Percentiles rank a stretch among this genome's conserved stretches.
These are phyloP conservation scores for Phytophthora citrophthora DNA, from an alignment of 352 stramenopile species.

Conservation along the genomic window DNA sequence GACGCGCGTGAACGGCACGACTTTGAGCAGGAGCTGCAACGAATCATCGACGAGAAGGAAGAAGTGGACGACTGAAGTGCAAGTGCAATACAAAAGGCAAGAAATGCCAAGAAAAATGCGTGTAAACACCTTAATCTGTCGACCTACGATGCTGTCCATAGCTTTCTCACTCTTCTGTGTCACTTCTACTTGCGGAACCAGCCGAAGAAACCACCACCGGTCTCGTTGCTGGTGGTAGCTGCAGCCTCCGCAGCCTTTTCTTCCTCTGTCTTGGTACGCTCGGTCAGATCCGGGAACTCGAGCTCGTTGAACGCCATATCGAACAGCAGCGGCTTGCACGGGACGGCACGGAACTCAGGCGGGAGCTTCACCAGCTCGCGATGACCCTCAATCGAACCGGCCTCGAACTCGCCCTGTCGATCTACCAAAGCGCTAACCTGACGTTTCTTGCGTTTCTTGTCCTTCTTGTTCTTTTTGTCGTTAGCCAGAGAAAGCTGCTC, in stretches of 20 bases:
- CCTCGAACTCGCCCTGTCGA: constrained; percentile 49
- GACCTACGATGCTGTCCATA: constrained; percentile 21
- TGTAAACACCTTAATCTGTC: constrained; percentile 22
- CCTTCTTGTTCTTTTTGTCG: constrained; percentile 64
- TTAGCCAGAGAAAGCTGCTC: constrained; percentile 58
- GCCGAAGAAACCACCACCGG: constrained; percentile 62
- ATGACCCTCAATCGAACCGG: constrained; percentile 47
- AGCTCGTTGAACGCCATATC: constrained; percentile 86
- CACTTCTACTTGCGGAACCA: constrained; percentile 80
- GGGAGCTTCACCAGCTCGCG: constrained; percentile 74
- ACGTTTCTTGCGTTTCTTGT: constrained; percentile 50
- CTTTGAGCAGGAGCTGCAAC: constrained; percentile 62
- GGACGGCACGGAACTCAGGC: constrained; percentile 65
- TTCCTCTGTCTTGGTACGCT: constrained; percentile 79
- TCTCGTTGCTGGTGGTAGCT: constrained; percentile 36
- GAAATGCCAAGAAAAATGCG: constrained; percentile 24
- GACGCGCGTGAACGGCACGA: constrained; percentile 49
- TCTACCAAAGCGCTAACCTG: constrained; percentile 38
- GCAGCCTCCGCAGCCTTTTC: constrained; percentile 67
- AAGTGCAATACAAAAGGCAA: constrained; percentile 7
- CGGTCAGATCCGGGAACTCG: constrained; percentile 76
- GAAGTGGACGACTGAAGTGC: constrained; percentile 40
- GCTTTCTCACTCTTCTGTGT: constrained; percentile 18
- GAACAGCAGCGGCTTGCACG: constrained; percentile 84
- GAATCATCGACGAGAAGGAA: constrained; percentile 46